Evolutionary conservation across 1,284 basidiomycete species (phyloP), one percentile per base, ranked within the genome.

Genomic region (Naganishia sp.): DNA sequence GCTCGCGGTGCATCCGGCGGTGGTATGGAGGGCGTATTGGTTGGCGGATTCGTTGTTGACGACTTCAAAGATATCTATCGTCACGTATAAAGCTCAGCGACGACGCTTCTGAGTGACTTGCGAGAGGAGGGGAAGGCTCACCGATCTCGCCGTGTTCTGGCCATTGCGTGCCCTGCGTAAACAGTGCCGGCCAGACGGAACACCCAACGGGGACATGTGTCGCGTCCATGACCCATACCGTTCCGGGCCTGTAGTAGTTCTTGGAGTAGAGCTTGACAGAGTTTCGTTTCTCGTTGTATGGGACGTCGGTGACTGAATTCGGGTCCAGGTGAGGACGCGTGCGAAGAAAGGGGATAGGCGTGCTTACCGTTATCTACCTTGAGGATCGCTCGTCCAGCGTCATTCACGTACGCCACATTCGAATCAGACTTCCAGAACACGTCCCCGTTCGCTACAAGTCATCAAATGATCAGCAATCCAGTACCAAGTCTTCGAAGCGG

Each of bases 361-460:
- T 6, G 15, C 68, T 6, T 50, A 69, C 68, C 71, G 67, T 76
- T 75, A 69, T 75, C 74, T 46, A 76, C 75, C 66, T 71, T 71
- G 74, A 90, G 87, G 73, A 90, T 85, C 2, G 88, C 88, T 67
- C 86, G 87, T 6, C 83, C 81, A 0, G 84, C 72, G 69, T 85
- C 82, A 64, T 87, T 85, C 53, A 89, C 83, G 72, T 84, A 89
- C 1, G 88, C 85, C 35, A 90, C 84, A 5, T 56, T 42, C 4
- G 54, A 50, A 41, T 54, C 45, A 15, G 35, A 66, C 25, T 49
- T 58, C 64, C 67, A 70, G 15, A 62, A 57, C 7, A 63, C 60
- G 51, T 86, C 68, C 18, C 62, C 62, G 45, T 61, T 64, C 13
- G 67, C 55, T 58, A 25, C 1, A 25, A 21, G 17, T 21, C 47